Conservation (phyloP, 2,329 filamentous ascomycete species). For the Epichloe sibirici region DNA sequence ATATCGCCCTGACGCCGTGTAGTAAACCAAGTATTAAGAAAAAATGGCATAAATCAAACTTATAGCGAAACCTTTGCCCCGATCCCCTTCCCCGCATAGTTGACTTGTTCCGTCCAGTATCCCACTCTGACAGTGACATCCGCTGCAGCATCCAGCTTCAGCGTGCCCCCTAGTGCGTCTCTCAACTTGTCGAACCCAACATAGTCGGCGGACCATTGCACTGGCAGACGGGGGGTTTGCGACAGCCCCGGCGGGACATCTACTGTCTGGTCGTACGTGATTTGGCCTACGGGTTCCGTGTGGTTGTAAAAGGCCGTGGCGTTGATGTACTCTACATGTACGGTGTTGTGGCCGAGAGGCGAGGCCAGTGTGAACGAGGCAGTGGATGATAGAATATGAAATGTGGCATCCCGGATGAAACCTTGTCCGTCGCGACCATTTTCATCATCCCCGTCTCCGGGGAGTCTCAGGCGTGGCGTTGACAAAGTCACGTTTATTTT, state of each 20-base stretch:
- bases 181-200: conserved; percentile 75
- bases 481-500: conserved; percentile 58
- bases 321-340: conserved; percentile 69
- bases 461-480: conserved; percentile 53
- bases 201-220: conserved; percentile 63
- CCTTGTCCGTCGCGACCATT: conserved; percentile 30
- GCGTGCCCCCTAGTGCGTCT: conserved; percentile 64
- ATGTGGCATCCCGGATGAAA: conserved; percentile 76
- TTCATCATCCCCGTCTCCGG: conserved; percentile 24
- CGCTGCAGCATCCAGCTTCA: conserved; percentile 70
- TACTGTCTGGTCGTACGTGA: conserved; percentile 63
- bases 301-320: conserved; percentile 79
- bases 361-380: conserved; percentile 76
- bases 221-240: conserved; percentile 64
- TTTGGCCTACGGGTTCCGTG: conserved; percentile 64
- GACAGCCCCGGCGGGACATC: conserved; percentile 63
- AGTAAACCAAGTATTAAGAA: no score
- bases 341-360: conserved; percentile 57
- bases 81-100: conserved; percentile 59
- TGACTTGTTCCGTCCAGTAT: conserved; percentile 59
- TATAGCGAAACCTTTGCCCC: conserved; percentile 41
- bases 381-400: conserved; percentile 78
- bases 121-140: conserved; percentile 64
- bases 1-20: no score
- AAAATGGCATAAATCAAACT: not conserved